phyloP scores from a whole-genome alignment of 208 protist species.

The Naegleria fowleri region DNA sequence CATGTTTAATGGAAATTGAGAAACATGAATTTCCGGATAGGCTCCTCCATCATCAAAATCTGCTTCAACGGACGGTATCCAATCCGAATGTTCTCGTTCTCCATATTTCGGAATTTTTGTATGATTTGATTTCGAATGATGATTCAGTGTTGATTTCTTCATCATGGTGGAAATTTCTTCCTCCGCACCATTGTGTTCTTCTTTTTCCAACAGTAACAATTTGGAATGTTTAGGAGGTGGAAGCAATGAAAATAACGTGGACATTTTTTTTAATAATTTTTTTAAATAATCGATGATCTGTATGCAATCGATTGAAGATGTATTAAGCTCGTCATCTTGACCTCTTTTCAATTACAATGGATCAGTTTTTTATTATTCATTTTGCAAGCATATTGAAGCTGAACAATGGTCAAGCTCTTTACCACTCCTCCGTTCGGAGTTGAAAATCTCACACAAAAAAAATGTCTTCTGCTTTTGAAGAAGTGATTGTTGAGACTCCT shows the following conservation, averaged over 20 bases:
- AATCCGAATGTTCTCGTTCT: slow-evolving; percentile 43
- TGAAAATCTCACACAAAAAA: background rate
- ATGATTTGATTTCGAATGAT: background rate
- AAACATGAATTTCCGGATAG: slow-evolving; percentile 71
- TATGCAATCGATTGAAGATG: too few species aligned
- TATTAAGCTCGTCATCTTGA: too few species aligned
- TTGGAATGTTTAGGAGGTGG: background rate
- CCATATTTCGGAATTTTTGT: slow-evolving; percentile 49
- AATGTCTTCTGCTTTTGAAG: background rate
- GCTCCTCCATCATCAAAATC: slow-evolving; percentile 74
- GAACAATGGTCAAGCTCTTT: too few species aligned
- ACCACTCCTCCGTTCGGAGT: too few species aligned
- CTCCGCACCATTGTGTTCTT: too few species aligned
- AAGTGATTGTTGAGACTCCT: background rate
- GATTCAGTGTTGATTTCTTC: background rate
- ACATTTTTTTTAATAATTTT: background rate
- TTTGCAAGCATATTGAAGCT: too few species aligned
- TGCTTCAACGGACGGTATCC: slow-evolving; percentile 44
- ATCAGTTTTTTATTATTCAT: too few species aligned
- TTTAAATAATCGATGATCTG: too few species aligned
- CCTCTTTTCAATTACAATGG: too few species aligned
- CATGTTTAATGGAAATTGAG: slow-evolving; percentile 72
- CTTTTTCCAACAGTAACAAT: too few species aligned
- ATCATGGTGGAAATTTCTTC: too few species aligned
- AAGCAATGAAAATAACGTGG: background rate